Base-by-base conservation (phyloP, 768 basidiomycete species). In the Xanthoconium stramineum region DNA sequence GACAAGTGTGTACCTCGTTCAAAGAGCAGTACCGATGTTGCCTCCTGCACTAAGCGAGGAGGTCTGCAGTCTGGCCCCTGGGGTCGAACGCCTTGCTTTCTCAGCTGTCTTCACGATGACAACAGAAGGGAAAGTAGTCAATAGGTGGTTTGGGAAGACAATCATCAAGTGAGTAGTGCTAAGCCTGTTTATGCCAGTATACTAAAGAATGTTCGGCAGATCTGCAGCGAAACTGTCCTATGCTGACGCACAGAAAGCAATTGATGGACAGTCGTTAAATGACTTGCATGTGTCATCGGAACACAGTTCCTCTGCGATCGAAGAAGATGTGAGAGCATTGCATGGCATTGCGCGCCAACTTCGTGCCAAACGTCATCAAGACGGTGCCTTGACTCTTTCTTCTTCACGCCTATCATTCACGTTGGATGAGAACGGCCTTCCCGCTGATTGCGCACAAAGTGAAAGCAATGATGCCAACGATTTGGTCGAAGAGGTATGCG, bases 21-120 rank as follows among this genome's bases (percentile, higher is more conserved):
- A 99, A 71, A 86, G 96, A 52, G 86, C 89, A 20, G 96, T 98
- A 13, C 95, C 96, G 2, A 99, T 99, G 97, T 78, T 99, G 10
- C 97, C 97, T 3, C 93, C 94, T 29, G 79, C 87, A n/a, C 76
- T 99, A 43, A 91, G 88, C 65, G 95, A 98, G 72, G 85, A 94
- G 63, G 79, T 95, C 14, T 99, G 97, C 75, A 96, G 92, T 73
- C 81, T 99, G 53, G 79, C 84, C 55, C 94, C 94, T 6, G 89
- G 88, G 11, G 80, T 85, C 57, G 97, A 99, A 53, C 87, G 95
- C 50, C 82, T 99, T 32, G 84, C 95, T 3, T 97, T 98, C 78
- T 91, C 94, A 6, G 83, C 88, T 54, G 72, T 94, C 65, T 94
- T 97, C 70, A 95, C 89, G 4, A 80, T 98, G 74, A 85, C 86